Evolutionary conservation across 768 basidiomycete genomes (phyloP), one percentile per base, ranked within the genome.

Genomic region (Leccinum pellstonianum): DNA sequence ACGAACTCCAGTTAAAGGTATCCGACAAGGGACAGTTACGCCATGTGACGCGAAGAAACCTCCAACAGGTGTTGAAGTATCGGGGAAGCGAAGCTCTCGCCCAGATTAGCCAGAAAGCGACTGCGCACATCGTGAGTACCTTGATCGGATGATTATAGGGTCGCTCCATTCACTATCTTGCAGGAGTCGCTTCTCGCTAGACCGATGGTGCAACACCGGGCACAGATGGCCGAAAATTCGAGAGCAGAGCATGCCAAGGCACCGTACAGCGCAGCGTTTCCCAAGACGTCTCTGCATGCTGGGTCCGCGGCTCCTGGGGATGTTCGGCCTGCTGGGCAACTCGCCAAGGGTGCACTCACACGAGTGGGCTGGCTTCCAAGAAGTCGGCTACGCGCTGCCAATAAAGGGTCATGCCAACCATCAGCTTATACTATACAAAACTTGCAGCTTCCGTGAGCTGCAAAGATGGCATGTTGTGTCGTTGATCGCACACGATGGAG

Each of bases 1-100:
- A 75, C 43, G 89, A 88, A 70, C 73, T 76, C 54, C 69, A 62
- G 19, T 69, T 83, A 52, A 68, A 69, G 7, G 69, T 73, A 29
- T 65, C 71, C 43, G 75, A 79, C 35, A 68, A 73, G 12, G 76
- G 79, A 5, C 64, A 80, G 48, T 64, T 93, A 56, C 79, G 91
- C 46, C 77, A 83, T 46, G 80, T 80, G 70, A 93, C 91, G 23
- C 79, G 87, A 58, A 86, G 84, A 81, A 92, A 91, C 71, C 73
- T 93, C 41, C 83, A 87, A 65, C 92, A 92, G 72, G 79, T 87
- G 4, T 74, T 93, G 21, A 84, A 77, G 55, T 93, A 81, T 70
- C 79, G 87, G 55, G 74, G 77, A 17, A 63, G 68, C 29, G 75
- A 76, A 58, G 85, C 84, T 25, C 65, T 81, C 9, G 58, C 67